Evolutionary conservation across 2,329 filamentous ascomycete species (phyloP).

Genomic region (Sphaerostilbella broomeana): DNA sequence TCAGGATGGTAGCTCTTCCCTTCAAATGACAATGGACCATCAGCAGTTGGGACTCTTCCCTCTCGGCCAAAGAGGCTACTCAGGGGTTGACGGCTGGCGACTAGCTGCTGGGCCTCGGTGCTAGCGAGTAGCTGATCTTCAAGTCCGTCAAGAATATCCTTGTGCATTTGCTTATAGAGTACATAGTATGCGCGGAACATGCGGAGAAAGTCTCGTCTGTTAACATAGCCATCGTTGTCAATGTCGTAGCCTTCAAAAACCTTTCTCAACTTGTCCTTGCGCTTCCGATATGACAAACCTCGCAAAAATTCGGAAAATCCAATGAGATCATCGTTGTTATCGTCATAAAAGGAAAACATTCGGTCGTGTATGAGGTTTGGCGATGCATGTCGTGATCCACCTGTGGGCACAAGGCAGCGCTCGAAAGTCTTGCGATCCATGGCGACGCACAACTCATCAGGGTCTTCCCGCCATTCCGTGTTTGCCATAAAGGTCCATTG

Average conservation of each 20-base stretch:
- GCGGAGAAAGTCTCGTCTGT: constrained; percentile 78
- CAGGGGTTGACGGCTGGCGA: constrained; percentile 67
- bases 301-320: constrained; percentile 87
- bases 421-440: constrained; percentile 94
- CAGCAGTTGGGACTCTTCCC: constrained; percentile 58
- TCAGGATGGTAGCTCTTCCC: constrained; percentile 59
- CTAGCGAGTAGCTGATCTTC: constrained; percentile 73
- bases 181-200: constrained; percentile 92
- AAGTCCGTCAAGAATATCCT: constrained; percentile 70
- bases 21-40: constrained; percentile 50
- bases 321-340: constrained; percentile 80
- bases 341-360: constrained; percentile 95
- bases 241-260: constrained; percentile 90
- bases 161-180: constrained; percentile 81
- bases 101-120: constrained; percentile 67
- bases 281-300: constrained; percentile 65
- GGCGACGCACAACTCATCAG: constrained; percentile 67
- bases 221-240: constrained; percentile 79
- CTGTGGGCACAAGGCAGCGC: constrained; percentile 79
- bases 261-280: constrained; percentile 61
- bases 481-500: constrained; percentile 94
- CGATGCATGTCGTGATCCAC: constrained; percentile 66
- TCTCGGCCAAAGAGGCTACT: constrained; percentile 70
- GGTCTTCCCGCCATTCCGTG: constrained; percentile 75
- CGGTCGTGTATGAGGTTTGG: constrained; percentile 92